These are phyloP conservation scores for Trametes villosa DNA, from an alignment of 768 basidiomycete genomes.

Conservation along the genomic window DNA sequence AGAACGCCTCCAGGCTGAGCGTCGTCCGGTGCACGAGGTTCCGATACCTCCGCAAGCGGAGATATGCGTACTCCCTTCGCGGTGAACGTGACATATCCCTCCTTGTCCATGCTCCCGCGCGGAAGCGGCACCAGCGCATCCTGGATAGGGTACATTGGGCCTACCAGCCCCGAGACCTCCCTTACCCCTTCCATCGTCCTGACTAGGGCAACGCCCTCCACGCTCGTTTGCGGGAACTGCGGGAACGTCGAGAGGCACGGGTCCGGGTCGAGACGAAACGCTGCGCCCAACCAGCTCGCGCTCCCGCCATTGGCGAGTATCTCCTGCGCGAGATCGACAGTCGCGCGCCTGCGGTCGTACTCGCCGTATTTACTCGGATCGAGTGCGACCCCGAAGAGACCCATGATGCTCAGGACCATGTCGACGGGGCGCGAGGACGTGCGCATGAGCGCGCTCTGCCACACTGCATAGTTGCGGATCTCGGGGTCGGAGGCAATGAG, in stretches of 20 bases:
- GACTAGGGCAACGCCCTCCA: slow-evolving; percentile 3
- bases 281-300: slow-evolving; percentile 17
- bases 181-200: neutral
- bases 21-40: neutral
- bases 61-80: slow-evolving; percentile 3
- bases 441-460: slow-evolving; percentile 21
- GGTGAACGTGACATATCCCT: slow-evolving; percentile 11
- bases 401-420: slow-evolving; percentile 21
- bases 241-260: slow-evolving; percentile 13
- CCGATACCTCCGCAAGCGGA: too few species aligned
- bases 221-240: slow-evolving; percentile 5
- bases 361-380: neutral
- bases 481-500: slow-evolving; percentile 1
- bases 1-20: neutral
- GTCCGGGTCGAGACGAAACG: neutral
- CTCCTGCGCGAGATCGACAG: slow-evolving; percentile 13
- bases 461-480: slow-evolving; percentile 1
- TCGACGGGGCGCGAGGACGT: slow-evolving; percentile 20
- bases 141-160: neutral
- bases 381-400: slow-evolving; percentile 17
- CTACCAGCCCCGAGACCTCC: slow-evolving; percentile 6
- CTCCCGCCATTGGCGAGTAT: slow-evolving; percentile 7
- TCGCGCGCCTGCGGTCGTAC: slow-evolving; percentile 12
- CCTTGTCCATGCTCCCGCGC: slow-evolving; percentile 7
- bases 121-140: slow-evolving; percentile 14